These are phyloP conservation scores for Trypanosomatidae sp. DNA, from an alignment of 208 protist genomes.

Conservation along the genomic window DNA sequence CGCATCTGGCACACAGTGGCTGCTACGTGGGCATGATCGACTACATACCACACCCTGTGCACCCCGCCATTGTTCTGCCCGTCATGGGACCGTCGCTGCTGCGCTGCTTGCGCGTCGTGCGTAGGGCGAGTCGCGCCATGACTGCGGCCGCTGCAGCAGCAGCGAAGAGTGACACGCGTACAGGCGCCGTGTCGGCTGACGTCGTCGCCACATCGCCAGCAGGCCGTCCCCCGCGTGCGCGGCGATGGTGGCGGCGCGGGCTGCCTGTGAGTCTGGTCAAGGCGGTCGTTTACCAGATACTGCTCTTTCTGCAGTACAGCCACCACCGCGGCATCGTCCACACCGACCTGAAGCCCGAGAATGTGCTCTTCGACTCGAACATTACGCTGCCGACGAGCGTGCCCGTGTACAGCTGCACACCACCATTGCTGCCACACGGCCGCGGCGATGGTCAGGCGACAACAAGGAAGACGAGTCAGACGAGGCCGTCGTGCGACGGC, in stretches of 20 bases:
- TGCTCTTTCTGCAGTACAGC: slow-evolving; percentile 54
- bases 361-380: slow-evolving; percentile 64
- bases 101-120: slow-evolving; percentile 3
- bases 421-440: no score
- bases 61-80: slow-evolving; percentile 62
- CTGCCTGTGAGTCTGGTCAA: slow-evolving; percentile 39
- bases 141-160: no score
- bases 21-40: slow-evolving; percentile 41
- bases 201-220: background rate
- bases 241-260: no score
- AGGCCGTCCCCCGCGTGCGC: no score
- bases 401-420: slow-evolving; percentile 16
- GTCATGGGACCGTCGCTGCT: slow-evolving; percentile 58
- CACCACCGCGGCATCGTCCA: slow-evolving; percentile 54
- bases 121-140: no score
- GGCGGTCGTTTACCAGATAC: slow-evolving; percentile 49
- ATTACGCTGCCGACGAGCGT: slow-evolving; percentile 19
- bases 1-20: slow-evolving; percentile 27
- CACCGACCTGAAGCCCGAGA: slow-evolving; percentile 81
- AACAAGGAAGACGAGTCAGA: no score
- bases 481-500: no score
- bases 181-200: background rate
- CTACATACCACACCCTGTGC: slow-evolving; percentile 51
- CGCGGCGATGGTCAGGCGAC: no score
- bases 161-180: no score